phyloP scores from a whole-genome alignment of 2,329 filamentous ascomycete genomes.

The Elsinoe ampelina region DNA sequence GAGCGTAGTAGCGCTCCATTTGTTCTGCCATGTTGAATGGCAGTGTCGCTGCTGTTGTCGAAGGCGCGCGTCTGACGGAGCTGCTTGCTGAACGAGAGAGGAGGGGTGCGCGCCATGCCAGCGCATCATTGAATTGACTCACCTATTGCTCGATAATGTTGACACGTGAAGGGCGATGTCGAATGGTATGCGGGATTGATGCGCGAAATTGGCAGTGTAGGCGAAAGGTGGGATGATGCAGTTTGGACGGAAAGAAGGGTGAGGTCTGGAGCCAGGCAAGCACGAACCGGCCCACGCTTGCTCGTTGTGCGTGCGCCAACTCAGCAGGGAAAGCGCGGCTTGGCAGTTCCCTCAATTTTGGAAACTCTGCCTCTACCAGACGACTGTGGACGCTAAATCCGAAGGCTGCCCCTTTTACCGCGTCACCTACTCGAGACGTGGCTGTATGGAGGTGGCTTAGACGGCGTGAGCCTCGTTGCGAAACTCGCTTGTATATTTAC shows the following conservation, averaged over 20 bases:
- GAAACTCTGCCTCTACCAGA: neutral
- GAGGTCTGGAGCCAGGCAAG: conserved; percentile 4
- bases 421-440: neutral
- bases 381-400: neutral
- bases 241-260: conserved; percentile 3
- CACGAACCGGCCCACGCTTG: neutral
- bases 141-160: neutral
- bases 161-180: conserved; percentile 7
- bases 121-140: conserved; percentile 2
- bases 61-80: neutral
- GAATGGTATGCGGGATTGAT: neutral
- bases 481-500: neutral
- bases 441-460: neutral
- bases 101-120: neutral
- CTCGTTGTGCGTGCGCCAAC: neutral
- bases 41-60: neutral
- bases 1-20: neutral
- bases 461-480: neutral
- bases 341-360: neutral
- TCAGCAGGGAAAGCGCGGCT: conserved; percentile 1
- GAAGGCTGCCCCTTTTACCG: conserved; percentile 1
- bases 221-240: neutral
- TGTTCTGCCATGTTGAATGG: neutral
- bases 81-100: neutral
- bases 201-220: conserved; percentile 3